Evolutionary conservation across 495 filamentous ascomycete species (phyloP).

Genomic region (Pyrenula massariospora): DNA sequence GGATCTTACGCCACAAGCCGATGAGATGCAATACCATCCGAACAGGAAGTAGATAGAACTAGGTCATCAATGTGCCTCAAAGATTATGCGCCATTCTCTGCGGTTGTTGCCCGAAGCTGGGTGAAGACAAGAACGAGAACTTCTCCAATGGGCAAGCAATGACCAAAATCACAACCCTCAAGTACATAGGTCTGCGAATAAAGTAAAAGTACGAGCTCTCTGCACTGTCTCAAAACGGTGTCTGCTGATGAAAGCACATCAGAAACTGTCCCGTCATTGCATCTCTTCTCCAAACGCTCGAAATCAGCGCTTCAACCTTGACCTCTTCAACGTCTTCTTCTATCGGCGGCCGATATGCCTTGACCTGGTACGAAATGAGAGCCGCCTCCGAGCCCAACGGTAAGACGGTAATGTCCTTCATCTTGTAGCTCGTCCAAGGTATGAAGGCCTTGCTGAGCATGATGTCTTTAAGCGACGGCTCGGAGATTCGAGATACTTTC

Average conservation of each 20-base stretch:
- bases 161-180: too few species aligned
- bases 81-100: too few species aligned
- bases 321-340: background rate
- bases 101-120: too few species aligned
- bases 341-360: background rate
- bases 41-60: too few species aligned
- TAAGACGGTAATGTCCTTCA: background rate
- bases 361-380: background rate
- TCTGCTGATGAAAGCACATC: conserved; percentile 1
- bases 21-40: too few species aligned
- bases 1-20: too few species aligned
- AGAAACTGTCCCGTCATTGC: background rate
- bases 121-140: too few species aligned
- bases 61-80: too few species aligned
- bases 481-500: background rate
- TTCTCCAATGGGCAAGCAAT: too few species aligned
- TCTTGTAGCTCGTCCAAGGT: background rate
- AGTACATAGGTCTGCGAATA: too few species aligned
- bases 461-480: conserved; percentile 1
- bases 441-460: conserved; percentile 1
- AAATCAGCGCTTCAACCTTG: background rate
- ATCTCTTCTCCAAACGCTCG: background rate
- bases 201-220: too few species aligned
- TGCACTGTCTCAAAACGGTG: background rate
- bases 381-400: background rate